These are phyloP conservation scores for Apiospora malaysiana DNA, from an alignment of 2,329 filamentous ascomycete genomes.

Conservation along the genomic window DNA sequence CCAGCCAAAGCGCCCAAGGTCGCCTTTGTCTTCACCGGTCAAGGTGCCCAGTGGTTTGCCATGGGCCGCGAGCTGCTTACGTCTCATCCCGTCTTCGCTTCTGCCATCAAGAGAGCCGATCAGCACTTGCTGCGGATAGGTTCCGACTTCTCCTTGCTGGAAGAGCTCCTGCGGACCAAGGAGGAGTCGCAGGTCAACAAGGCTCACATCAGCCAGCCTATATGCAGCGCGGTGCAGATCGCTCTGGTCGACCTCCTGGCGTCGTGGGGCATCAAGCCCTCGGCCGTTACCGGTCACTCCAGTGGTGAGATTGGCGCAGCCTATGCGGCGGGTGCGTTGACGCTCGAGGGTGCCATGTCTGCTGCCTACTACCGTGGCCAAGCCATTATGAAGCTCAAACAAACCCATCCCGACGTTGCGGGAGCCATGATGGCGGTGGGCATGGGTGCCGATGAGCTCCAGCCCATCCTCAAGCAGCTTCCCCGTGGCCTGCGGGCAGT, in stretches of 20 bases:
- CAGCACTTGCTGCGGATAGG: slow-evolving; percentile 27
- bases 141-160: slow-evolving; percentile 33
- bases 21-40: slow-evolving; percentile 43
- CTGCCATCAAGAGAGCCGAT: slow-evolving; percentile 29
- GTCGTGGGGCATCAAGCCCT: slow-evolving; percentile 36
- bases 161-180: slow-evolving; percentile 31
- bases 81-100: slow-evolving; percentile 28
- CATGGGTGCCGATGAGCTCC: slow-evolving; percentile 45
- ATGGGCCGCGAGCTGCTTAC: slow-evolving; percentile 41
- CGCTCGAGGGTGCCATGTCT: slow-evolving; percentile 32
- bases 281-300: slow-evolving; percentile 36
- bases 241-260: slow-evolving; percentile 44
- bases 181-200: slow-evolving; percentile 33
- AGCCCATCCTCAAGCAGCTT: slow-evolving; percentile 34
- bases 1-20: slow-evolving; percentile 32
- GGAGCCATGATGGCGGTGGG: slow-evolving; percentile 63
- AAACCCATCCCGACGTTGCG: slow-evolving; percentile 43
- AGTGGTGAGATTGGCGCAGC: slow-evolving; percentile 34
- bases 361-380: slow-evolving; percentile 45
- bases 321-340: slow-evolving; percentile 37
- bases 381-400: slow-evolving; percentile 45
- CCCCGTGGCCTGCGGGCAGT: slow-evolving; percentile 33
- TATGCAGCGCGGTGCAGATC: slow-evolving; percentile 50
- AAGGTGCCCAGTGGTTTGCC: slow-evolving; percentile 43
- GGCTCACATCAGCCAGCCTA: slow-evolving; percentile 40